A percentile compares a stretch with the other conserved stretches of the same genome.
Evolutionary conservation across 345 rosid species (phyloP).

Genomic region (Arabidopsis arenosa): DNA sequence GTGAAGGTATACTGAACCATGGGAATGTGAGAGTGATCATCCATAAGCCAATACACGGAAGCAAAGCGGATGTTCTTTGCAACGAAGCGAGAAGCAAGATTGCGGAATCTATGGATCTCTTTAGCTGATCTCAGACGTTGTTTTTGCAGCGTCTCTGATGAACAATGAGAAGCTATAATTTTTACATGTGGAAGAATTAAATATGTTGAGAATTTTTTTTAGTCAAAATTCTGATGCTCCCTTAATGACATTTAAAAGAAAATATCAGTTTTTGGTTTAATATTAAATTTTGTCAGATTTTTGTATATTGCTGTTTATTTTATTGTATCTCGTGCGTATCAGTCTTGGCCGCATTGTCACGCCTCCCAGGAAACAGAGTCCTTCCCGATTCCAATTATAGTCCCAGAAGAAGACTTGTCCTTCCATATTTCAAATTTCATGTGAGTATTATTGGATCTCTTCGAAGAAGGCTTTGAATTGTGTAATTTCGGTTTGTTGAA

Average conservation of each 20-base stretch:
- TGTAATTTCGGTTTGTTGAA: no score
- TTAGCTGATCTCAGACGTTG: constrained; percentile 18
- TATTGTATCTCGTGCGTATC: no score
- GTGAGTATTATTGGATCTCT: no score
- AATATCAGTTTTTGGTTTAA: constrained; percentile 4
- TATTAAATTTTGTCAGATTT: no score
- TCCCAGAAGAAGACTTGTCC: no score
- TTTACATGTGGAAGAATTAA: constrained; percentile 30
- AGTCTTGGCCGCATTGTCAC: no score
- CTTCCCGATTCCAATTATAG: no score
- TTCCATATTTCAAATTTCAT: no score
- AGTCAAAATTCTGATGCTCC: background rate
- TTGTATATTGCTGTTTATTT: no score
- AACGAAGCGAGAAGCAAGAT: constrained; percentile 69
- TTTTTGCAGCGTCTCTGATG: constrained; percentile 9
- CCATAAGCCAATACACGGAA: constrained; percentile 77
- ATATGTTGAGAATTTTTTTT: background rate
- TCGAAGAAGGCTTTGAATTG: no score
- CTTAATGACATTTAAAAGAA: background rate
- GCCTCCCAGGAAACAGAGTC: no score
- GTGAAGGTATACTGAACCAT: constrained; percentile 67
- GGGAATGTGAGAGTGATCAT: constrained; percentile 75
- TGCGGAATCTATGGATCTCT: constrained; percentile 50
- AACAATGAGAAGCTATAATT: constrained; percentile 17
- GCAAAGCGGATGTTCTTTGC: constrained; percentile 63